These are phyloP conservation scores for Pseudopithomyces chartarum DNA, from an alignment of 2,329 filamentous ascomycete genomes.

Conservation along the genomic window DNA sequence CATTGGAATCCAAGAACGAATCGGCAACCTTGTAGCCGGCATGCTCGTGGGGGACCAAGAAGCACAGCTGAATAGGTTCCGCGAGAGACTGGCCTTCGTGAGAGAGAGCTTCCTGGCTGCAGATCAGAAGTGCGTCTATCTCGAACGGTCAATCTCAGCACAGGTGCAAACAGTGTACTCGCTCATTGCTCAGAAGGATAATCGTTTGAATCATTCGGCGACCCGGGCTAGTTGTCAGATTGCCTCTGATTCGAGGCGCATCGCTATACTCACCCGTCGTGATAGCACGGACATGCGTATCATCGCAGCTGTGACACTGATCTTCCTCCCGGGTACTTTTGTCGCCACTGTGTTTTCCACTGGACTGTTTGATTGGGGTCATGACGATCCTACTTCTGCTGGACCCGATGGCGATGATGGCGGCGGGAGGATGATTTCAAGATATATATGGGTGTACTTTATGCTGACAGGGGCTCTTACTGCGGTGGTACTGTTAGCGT, in stretches of 20 bases:
- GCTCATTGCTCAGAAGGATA: slow-evolving; percentile 24
- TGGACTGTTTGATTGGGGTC: slow-evolving; percentile 18
- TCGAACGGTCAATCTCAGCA: slow-evolving; percentile 16
- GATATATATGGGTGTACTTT: slow-evolving; percentile 23
- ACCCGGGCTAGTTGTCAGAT: slow-evolving; percentile 18
- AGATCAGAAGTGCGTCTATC: slow-evolving; percentile 18
- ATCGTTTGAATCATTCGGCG: slow-evolving; percentile 17
- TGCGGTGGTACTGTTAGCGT: slow-evolving; percentile 18
- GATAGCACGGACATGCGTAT: slow-evolving; percentile 28
- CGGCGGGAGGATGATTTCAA: slow-evolving; percentile 10
- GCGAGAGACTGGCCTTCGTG: slow-evolving; percentile 14
- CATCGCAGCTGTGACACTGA: slow-evolving; percentile 23
- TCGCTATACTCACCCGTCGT: slow-evolving; percentile 22
- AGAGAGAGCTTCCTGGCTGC: slow-evolving; percentile 14
- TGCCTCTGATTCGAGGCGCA: slow-evolving; percentile 17
- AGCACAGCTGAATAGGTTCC: slow-evolving; percentile 2
- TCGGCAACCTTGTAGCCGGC: slow-evolving; percentile 3
- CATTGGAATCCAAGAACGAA: slow-evolving; percentile 13
- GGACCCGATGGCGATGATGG: neutral
- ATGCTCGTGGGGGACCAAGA: slow-evolving; percentile 2
- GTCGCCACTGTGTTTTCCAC: slow-evolving; percentile 20
- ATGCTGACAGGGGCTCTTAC: slow-evolving; percentile 22
- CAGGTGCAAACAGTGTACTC: slow-evolving; percentile 24
- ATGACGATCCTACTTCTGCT: slow-evolving; percentile 8
- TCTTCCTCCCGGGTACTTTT: slow-evolving; percentile 24